phyloP scores from a whole-genome alignment of 2,329 filamentous ascomycete genomes.

The Amylocarpus encephaloides region DNA sequence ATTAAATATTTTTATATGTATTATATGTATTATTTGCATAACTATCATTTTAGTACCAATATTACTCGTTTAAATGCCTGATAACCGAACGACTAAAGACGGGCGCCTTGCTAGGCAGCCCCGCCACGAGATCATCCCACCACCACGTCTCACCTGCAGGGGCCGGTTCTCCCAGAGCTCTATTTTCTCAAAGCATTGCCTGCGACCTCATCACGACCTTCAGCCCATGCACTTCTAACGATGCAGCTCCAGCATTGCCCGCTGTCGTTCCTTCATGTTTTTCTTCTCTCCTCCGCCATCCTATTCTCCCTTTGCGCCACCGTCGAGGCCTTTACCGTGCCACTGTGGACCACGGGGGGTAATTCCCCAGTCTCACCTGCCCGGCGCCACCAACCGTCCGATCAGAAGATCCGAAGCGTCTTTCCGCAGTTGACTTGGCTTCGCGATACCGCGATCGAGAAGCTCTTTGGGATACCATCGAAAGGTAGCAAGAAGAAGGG shows the following conservation, averaged over 20 bases:
- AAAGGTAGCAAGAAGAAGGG: conserved; percentile 19
- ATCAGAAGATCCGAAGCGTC: conserved; percentile 21
- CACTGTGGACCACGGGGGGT: conserved; percentile 9
- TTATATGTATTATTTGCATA: too few species aligned
- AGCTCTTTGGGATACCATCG: conserved; percentile 40
- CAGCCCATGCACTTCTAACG: conserved; percentile 1
- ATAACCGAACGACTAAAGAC: too few species aligned
- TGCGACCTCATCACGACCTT: not conserved
- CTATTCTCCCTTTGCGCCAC: conserved; percentile 7
- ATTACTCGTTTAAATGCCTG: too few species aligned
- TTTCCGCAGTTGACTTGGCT: conserved; percentile 47
- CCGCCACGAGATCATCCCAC: too few species aligned
- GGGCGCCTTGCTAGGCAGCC: too few species aligned
- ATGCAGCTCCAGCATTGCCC: conserved; percentile 8
- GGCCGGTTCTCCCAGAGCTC: too few species aligned
- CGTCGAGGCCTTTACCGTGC: conserved; percentile 14
- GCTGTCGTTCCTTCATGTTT: conserved; percentile 4
- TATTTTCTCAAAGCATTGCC: too few species aligned
- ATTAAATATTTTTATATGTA: too few species aligned
- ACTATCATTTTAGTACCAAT: too few species aligned
- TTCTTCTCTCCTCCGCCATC: not conserved
- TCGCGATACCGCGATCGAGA: conserved; percentile 44
- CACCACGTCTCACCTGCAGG: too few species aligned
- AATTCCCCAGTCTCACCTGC: conserved; percentile 4
- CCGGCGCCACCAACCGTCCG: conserved; percentile 4